Evolutionary conservation across 1,139 yeast genomes (phyloP), one percentile per base, ranked within the genome.

Genomic region (Blastobotrys aristatus): DNA sequence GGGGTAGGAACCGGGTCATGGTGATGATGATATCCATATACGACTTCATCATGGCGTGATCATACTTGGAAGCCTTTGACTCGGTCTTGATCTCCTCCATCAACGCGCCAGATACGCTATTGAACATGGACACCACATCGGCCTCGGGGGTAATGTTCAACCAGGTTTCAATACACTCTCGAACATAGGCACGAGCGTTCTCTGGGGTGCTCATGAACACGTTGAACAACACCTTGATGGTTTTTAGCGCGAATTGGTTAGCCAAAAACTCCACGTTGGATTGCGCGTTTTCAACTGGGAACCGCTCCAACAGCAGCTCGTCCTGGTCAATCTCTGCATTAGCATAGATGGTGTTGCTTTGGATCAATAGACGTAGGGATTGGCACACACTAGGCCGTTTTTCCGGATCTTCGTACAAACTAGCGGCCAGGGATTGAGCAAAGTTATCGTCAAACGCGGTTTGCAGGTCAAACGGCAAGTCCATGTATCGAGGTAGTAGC

Each of bases 11-110:
- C 57, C 85, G 84, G 24, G 92, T 76, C 86, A 92, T 84, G 33
- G 87, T 82, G 46, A 89, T 95, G 50, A 89, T 76, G 51, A 92
- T 74, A 64, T 94, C 98, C 83, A 92, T 77, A 86, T 92, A 82
- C 11, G 97, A 88, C 26, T 84, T 78, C 56, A 89, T 78, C 57
- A 86, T 71, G 2, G 82, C 74, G 35, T 71, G 68, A 16, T 67
- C 69, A 48, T 63, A 67, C 18, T 42, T 20, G 11, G 24, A 29
- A 59, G 27, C 20, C n/a, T 27, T 35, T 17, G 65, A 56, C 21
- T 64, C 64, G 47, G 59, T 58, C 48, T 84, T 88, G 68, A 92
- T 72, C 2, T 95, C 83, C 52, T 79, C 76, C 58, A 83, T 86
- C 58, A 92, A 74, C 51, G 88, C 70, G 1, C 80, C 77, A 65